Conservation (phyloP, 208 protist genomes). For the Leishmania tarentolae region DNA sequence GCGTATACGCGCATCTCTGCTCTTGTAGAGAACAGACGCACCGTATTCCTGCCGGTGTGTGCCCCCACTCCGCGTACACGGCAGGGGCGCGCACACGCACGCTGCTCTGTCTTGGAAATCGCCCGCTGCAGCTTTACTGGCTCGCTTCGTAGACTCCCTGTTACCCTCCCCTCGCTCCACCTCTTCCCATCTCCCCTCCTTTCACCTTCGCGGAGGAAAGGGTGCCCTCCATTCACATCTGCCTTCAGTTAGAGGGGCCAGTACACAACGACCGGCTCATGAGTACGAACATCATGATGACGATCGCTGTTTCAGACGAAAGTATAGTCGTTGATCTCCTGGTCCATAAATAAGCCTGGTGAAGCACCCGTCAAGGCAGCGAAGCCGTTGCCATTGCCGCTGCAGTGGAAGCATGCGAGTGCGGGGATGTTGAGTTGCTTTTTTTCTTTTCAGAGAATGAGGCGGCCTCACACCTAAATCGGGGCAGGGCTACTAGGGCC, state of each 20-base stretch:
- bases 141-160: no score
- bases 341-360: conserved; percentile 1
- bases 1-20: neutral
- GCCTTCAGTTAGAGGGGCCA: neutral
- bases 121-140: no score
- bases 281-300: conserved; percentile 3
- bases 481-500: neutral
- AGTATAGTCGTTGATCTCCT: conserved; percentile 19
- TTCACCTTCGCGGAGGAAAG: neutral
- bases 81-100: no score
- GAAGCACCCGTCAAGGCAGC: conserved; percentile 6
- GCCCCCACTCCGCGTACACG: no score
- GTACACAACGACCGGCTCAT: neutral
- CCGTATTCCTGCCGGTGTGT: no score
- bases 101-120: no score
- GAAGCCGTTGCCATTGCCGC: conserved; percentile 2
- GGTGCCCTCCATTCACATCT: neutral
- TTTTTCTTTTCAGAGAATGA: conserved; percentile 3
- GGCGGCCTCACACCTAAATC: neutral
- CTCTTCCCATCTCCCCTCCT: no score
- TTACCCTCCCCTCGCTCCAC: no score
- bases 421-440: conserved; percentile 1
- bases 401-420: conserved; percentile 17
- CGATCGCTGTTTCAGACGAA: conserved; percentile 18
- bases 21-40: neutral